Percentiles rank a stretch among this genome's conserved stretches.
Conservation (phyloP, 108 stramenopile genomes). For the Skeletonema potamos region DNA sequence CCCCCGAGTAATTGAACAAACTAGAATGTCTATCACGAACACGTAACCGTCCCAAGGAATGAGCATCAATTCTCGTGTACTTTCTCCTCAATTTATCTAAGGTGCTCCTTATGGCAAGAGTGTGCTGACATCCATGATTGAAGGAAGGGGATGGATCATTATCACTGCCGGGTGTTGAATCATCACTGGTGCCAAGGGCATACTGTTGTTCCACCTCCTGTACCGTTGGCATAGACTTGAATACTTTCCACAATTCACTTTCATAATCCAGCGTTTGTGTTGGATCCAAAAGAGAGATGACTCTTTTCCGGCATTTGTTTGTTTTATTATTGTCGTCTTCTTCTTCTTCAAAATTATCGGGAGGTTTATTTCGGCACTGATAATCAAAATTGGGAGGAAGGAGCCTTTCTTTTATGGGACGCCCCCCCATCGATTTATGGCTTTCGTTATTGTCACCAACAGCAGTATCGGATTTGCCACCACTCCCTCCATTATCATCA, state of each 20-base stretch:
- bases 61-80: conserved; percentile 52
- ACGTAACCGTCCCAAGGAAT: conserved; percentile 57
- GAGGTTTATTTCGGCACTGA: conserved; percentile 6
- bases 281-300: conserved; percentile 46
- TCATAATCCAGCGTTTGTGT: conserved; percentile 61
- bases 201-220: conserved; percentile 48
- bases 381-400: conserved; percentile 45
- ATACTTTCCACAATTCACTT: conserved; percentile 73
- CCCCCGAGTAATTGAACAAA: conserved; percentile 6
- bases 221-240: conserved; percentile 53
- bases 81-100: conserved; percentile 22
- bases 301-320: conserved; percentile 15
- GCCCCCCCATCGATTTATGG: conserved; percentile 4
- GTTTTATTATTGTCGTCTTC: neutral
- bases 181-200: conserved; percentile 3
- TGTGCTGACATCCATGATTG: conserved; percentile 39
- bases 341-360: neutral
- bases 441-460: too few relatives aligned
- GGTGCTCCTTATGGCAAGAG: conserved; percentile 44
- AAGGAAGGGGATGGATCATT: neutral
- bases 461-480: neutral
- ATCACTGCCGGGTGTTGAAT: neutral
- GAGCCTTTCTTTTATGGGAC: conserved; percentile 21
- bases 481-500: conserved; percentile 5
- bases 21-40: conserved; percentile 66